Evolutionary conservation across 2,329 filamentous ascomycete species (phyloP).

Genomic region (Xylaria sp.): DNA sequence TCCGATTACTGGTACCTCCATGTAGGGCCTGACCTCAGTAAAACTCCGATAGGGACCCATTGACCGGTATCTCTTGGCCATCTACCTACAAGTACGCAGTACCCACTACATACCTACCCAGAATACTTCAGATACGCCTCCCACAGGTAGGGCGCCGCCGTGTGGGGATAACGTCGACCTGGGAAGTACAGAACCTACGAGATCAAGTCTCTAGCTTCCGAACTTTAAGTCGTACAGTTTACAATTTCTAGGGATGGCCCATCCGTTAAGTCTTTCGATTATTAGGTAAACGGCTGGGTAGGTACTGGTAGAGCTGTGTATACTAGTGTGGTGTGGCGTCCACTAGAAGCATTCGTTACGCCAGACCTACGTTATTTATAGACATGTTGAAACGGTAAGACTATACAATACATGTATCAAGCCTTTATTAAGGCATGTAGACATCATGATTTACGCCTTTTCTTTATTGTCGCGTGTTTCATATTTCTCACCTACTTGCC

Average conservation of each 20-base stretch:
- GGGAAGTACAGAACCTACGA: not conserved
- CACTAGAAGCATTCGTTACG: not conserved
- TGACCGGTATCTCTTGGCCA: not conserved
- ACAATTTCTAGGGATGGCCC: not conserved
- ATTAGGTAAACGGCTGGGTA: not conserved
- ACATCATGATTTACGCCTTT: conserved; percentile 5
- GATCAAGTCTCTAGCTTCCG: not conserved
- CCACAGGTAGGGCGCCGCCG: not conserved
- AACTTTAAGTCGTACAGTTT: not conserved
- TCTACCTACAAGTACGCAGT: not conserved
- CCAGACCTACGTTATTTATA: conserved; percentile 10
- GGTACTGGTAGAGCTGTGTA: not conserved
- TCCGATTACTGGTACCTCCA: conserved; percentile 11
- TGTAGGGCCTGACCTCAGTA: not conserved
- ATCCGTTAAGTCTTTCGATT: not conserved
- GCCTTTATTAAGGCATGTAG: not conserved
- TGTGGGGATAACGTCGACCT: not conserved
- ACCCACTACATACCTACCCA: too few relatives aligned
- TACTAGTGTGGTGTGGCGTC: not conserved
- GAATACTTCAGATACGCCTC: too few relatives aligned
- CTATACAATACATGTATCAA: not conserved
- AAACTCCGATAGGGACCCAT: not conserved
- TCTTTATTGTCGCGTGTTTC: conserved; percentile 3
- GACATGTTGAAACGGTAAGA: not conserved
- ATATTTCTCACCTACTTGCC: not conserved